Base-by-base conservation (phyloP, 2,329 filamentous ascomycete species). In the Coleophoma cylindrospora region DNA sequence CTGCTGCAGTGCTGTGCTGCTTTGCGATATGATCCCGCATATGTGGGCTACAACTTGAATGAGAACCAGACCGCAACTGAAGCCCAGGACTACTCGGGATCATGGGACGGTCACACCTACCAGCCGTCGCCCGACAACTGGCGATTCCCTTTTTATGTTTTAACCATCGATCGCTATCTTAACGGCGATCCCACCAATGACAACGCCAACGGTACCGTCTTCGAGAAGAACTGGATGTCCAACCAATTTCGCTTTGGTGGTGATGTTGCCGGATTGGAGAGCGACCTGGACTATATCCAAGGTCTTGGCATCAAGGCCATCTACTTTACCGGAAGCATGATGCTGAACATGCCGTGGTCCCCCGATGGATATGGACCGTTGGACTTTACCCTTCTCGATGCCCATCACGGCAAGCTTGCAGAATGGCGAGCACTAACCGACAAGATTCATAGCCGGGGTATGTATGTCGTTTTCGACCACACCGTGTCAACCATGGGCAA, bases 391-490 rank as follows among this genome's bases (percentile, higher is more conserved):
- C 70, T 85, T 32, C 70, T 86, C 13, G 82, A 86, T 58, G 72
- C 75, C 43, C 82, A 86, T 60, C 80, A 77, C 54, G 83, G 81
- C 14, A 74, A 72, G 43, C 76, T 86, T 47, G 64, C 74, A 19
- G 69, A 73, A 49, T 85, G 80, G 78, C 74, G 81, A 57, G 64
- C 69, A 40, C 73, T 75, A 4, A 76, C 85, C 48, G 68, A 74
- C 10, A 80, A 80, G 48, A 80, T 84, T 17, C 82, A 86, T 59
- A 64, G 66, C 3, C 72, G 79, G 34, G 76, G 73, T 46, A 85
- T 86, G 80, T 84, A 83, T 66, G 78, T 85, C 43, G 68, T 86
- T 38, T 65, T 85, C 51, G 82, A 86, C 62, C 84, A 84, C 58
- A 85, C 83, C 3, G 74, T 86, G 62, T 75, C 79, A 43, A 86